A percentile compares a stretch with the other conserved stretches of the same genome.
These are phyloP conservation scores for Plasmodium sp. DNA, from an alignment of 169 alveolate species.

Conservation along the genomic window DNA sequence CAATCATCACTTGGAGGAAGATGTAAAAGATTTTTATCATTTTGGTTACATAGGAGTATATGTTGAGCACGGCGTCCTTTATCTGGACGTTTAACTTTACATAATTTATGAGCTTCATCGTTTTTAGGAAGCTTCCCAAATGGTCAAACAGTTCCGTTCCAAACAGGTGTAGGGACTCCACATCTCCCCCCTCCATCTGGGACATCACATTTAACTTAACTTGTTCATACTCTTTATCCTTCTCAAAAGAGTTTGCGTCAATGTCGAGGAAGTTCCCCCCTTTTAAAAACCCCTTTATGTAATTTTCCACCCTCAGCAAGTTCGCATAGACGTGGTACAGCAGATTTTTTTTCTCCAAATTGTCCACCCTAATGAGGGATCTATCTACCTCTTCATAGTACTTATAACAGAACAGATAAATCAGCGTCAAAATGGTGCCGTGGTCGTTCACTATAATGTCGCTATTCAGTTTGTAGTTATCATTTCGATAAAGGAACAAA, in stretches of 20 bases:
- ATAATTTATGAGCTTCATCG: constrained; percentile 68
- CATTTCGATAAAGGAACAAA: constrained; percentile 34
- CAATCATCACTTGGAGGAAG: constrained; percentile 22
- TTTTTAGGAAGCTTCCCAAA: constrained; percentile 34
- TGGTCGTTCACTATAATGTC: constrained; percentile 71
- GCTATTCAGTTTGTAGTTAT: constrained; percentile 50
- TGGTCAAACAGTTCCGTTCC: constrained; percentile 18
- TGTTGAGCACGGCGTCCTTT: constrained; percentile 27
- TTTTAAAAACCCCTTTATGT: constrained; percentile 38
- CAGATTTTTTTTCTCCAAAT: constrained; percentile 55
- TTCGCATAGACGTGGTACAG: constrained; percentile 17
- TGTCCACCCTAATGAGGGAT: constrained; percentile 33
- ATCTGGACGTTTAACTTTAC: constrained; percentile 59
- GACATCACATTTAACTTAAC: not conserved
- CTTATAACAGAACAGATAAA: constrained; percentile 53
- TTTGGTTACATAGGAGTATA: constrained; percentile 54
- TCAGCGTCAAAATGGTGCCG: constrained; percentile 22
- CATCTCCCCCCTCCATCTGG: not conserved
- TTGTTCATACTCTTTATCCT: constrained; percentile 19
- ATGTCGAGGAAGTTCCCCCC: constrained; percentile 22
- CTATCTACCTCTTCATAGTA: constrained; percentile 41
- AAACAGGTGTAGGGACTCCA: constrained; percentile 14
- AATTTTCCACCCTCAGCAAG: constrained; percentile 25
- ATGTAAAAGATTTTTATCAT: constrained; percentile 55
- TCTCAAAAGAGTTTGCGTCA: not conserved